Percentiles rank a stretch among this genome's conserved stretches.
phyloP scores from a whole-genome alignment of 495 filamentous ascomycete genomes.

The Pyrenula massariospora region DNA sequence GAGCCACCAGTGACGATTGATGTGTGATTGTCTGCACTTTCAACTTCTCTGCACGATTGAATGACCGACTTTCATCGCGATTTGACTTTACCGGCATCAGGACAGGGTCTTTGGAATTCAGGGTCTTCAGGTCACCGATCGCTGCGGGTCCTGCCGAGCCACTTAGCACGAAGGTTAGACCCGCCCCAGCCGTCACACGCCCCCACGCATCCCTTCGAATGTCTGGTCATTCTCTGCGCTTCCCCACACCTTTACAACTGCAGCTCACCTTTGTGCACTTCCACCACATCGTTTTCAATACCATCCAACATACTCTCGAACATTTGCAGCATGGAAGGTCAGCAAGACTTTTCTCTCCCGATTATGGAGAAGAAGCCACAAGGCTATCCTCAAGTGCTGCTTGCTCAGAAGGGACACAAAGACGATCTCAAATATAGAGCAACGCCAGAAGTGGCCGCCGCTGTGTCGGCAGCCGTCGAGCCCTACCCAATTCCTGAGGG shows the following conservation, averaged over 20 bases:
- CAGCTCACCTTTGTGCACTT: too few relatives aligned
- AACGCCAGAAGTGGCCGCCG: not conserved
- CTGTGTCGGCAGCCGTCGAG: not conserved
- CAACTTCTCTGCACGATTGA: too few relatives aligned
- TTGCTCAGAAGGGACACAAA: not conserved
- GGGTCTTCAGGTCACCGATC: too few relatives aligned
- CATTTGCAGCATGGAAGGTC: not conserved
- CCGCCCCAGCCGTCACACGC: not conserved
- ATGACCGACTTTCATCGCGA: too few relatives aligned
- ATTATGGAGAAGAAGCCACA: not conserved
- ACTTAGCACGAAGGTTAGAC: not conserved
- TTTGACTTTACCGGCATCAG: too few relatives aligned
- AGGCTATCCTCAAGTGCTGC: not conserved
- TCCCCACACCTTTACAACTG: not conserved
- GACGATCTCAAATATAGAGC: not conserved
- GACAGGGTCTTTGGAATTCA: too few relatives aligned
- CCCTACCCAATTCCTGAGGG: constrained; percentile 51
- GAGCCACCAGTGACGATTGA: too few relatives aligned
- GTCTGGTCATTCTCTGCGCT: not conserved
- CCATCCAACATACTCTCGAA: too few relatives aligned
- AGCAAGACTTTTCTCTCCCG: not conserved
- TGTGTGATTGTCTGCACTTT: too few relatives aligned
- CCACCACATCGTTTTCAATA: too few relatives aligned
- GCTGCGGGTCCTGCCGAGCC: too few relatives aligned
- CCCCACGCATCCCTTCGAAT: not conserved